Evolutionary conservation across 78 protist species (phyloP).

Genomic region (Dictyostelium firmibasis): DNA sequence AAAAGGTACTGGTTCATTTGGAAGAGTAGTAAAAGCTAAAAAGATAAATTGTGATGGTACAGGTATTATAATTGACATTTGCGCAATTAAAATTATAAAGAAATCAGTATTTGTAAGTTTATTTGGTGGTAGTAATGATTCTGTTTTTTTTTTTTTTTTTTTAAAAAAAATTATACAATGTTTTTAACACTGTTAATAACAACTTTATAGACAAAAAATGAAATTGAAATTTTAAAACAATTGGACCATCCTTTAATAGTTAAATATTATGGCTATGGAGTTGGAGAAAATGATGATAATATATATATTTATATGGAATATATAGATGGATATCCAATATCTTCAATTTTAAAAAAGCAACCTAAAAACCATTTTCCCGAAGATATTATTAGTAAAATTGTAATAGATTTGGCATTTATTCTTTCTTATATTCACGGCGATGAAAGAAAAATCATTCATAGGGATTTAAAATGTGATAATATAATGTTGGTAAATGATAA

Average conservation of each 20-base stretch:
- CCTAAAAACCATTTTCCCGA: background rate
- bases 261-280: background rate
- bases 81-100: background rate
- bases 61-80: background rate
- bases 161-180: background rate
- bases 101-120: background rate
- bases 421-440: background rate
- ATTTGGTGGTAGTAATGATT: no score
- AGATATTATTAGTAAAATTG: background rate
- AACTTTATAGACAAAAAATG: background rate
- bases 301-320: constrained; percentile 2
- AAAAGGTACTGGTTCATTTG: background rate
- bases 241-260: background rate
- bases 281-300: background rate
- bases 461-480: constrained; percentile 90
- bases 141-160: background rate
- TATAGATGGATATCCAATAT: background rate
- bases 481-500: constrained; percentile 86
- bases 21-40: background rate
- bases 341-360: background rate
- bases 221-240: background rate
- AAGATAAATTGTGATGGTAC: background rate
- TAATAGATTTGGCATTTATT: background rate
- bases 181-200: background rate
- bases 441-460: constrained; percentile 48